These are phyloP conservation scores for Chenopodium album DNA, from an alignment of 148 eudicot species.

Conservation along the genomic window DNA sequence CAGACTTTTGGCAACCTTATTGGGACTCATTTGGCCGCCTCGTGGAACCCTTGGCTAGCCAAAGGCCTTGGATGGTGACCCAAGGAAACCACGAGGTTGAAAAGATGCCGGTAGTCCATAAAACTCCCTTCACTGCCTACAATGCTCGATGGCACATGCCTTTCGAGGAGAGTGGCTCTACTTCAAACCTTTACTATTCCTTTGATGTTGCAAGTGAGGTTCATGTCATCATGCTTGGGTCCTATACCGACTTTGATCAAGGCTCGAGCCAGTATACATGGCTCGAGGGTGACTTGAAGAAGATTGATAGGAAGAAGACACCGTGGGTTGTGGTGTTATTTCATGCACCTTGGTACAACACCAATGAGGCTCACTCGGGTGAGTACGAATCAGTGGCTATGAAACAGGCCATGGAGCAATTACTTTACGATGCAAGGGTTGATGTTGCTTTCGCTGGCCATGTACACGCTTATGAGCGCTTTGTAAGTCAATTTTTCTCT, in stretches of 20 bases:
- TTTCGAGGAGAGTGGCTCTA: constrained; percentile 56
- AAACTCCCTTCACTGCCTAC: constrained; percentile 51
- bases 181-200: constrained; percentile 67
- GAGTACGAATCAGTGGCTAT: constrained; percentile 52
- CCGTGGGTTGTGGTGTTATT: constrained; percentile 63
- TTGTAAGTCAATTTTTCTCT: constrained; percentile 49
- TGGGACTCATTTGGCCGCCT: constrained; percentile 80
- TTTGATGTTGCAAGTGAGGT: constrained; percentile 61
- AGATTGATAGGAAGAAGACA: constrained; percentile 53
- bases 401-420: constrained; percentile 60
- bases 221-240: constrained; percentile 72
- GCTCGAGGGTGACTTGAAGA: constrained; percentile 49
- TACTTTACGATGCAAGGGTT: constrained; percentile 50
- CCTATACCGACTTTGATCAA: constrained; percentile 53
- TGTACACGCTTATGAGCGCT: constrained; percentile 89
- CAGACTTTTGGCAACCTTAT: constrained; percentile 42
- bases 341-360: constrained; percentile 84
- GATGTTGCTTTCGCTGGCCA: constrained; percentile 71
- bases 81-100: constrained; percentile 82
- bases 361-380: constrained; percentile 61
- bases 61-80: constrained; percentile 86
- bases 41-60: constrained; percentile 65
- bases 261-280: constrained; percentile 62
- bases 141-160: constrained; percentile 85
- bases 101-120: constrained; percentile 36